Percentiles rank a stretch among this genome's conserved stretches.
Evolutionary conservation across 495 filamentous ascomycete species (phyloP).

Genomic region (Penicillium antarcticum): DNA sequence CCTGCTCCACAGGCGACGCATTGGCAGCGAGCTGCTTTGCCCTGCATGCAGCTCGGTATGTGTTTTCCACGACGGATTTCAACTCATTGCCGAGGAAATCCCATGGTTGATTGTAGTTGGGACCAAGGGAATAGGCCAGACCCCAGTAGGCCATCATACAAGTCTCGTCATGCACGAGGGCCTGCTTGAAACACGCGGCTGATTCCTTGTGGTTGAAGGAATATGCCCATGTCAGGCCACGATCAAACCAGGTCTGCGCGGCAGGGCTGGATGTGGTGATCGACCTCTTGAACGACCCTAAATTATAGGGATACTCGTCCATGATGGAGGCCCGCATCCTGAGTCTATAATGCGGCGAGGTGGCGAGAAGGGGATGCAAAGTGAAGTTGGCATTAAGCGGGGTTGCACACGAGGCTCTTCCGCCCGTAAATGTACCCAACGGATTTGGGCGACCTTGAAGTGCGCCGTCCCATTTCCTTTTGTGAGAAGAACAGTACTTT

Average conservation of each 20-base stretch:
- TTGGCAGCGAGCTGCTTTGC: constrained; percentile 32
- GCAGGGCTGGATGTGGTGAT: constrained; percentile 19
- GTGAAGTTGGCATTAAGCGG: constrained; percentile 5
- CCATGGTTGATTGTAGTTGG: constrained; percentile 75
- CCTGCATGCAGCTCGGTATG: constrained; percentile 35
- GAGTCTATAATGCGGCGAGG: not conserved
- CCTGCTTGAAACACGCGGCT: constrained; percentile 55
- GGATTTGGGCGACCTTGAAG: not conserved
- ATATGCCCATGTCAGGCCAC: constrained; percentile 34
- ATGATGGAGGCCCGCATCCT: not conserved
- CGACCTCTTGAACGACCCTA: constrained; percentile 15
- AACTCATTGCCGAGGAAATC: constrained; percentile 55
- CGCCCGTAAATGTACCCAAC: not conserved
- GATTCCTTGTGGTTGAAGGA: constrained; percentile 38
- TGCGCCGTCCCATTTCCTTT: too few species aligned
- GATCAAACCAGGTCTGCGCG: constrained; percentile 37
- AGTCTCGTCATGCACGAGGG: constrained; percentile 47
- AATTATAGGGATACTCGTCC: constrained; percentile 16
- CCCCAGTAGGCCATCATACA: constrained; percentile 68
- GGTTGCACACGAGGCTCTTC: constrained; percentile 5
- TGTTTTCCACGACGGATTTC: constrained; percentile 34
- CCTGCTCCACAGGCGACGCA: constrained; percentile 45
- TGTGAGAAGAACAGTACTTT: too few species aligned
- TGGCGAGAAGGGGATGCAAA: not conserved
- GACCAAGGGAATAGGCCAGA: constrained; percentile 58